These are phyloP conservation scores for Termitomyces eurrhizus DNA, from an alignment of 768 basidiomycete species.

Conservation along the genomic window DNA sequence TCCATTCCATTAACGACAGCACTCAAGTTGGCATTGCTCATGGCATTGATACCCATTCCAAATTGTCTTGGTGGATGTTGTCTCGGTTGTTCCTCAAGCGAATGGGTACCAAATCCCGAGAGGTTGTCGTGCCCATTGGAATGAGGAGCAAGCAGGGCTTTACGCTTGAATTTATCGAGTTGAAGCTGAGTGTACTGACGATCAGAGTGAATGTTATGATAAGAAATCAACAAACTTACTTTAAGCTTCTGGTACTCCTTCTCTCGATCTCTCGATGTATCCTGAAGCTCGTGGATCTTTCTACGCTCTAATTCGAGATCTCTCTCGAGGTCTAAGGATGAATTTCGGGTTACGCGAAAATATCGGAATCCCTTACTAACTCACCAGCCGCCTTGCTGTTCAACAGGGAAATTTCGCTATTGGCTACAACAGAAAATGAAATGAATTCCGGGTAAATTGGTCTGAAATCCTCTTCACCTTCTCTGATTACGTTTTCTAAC, in stretches of 20 bases:
- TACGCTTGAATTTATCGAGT: conserved; percentile 81
- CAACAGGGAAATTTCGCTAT: conserved; percentile 69
- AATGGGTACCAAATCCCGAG: conserved; percentile 13
- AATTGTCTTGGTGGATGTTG: conserved; percentile 9
- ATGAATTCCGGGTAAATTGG: not conserved
- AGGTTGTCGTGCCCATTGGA: conserved; percentile 18
- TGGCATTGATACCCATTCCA: conserved; percentile 8
- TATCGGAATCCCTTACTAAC: conserved; percentile 7
- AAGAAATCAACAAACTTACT: conserved; percentile 29
- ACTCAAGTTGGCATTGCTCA: conserved; percentile 40
- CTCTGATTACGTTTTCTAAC: conserved; percentile 78
- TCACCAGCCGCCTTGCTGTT: conserved; percentile 65
- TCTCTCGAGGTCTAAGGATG: conserved; percentile 60
- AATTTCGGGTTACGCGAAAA: not conserved
- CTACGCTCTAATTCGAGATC: conserved; percentile 79
- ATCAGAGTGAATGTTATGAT: not conserved
- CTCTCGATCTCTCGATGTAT: conserved; percentile 70
- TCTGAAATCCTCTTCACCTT: conserved; percentile 52
- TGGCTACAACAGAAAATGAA: conserved; percentile 41
- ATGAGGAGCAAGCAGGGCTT: conserved; percentile 56
- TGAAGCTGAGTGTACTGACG: conserved; percentile 44
- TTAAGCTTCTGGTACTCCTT: conserved; percentile 89
- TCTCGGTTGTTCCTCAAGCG: conserved; percentile 8
- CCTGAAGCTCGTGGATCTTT: conserved; percentile 70
- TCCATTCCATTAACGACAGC: conserved; percentile 66